phyloP scores from a whole-genome alignment of 352 stramenopile genomes.

The Pythium volutum region DNA sequence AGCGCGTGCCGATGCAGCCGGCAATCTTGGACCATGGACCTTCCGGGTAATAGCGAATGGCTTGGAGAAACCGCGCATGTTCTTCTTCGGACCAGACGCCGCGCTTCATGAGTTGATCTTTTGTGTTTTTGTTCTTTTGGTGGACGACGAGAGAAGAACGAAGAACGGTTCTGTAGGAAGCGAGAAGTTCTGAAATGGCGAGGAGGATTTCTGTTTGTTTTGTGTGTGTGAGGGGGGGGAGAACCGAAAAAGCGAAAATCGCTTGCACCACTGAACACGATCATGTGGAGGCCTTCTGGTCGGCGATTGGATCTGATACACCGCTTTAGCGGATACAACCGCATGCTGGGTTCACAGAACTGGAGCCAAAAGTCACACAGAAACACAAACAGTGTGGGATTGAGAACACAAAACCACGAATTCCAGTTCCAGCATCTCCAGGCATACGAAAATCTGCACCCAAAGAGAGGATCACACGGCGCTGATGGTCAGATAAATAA shows the following conservation, averaged over 20 bases:
- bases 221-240: no score
- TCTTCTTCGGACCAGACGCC: constrained; percentile 36
- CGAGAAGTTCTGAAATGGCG: constrained; percentile 9
- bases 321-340: no score
- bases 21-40: constrained; percentile 38
- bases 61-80: constrained; percentile 33
- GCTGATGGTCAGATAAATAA: neutral
- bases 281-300: no score
- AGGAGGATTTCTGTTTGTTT: neutral
- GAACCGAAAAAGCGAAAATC: no score
- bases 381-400: no score
- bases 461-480: constrained; percentile 8
- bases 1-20: constrained; percentile 30
- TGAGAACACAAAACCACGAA: no score
- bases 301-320: no score
- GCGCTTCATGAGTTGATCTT: constrained; percentile 14
- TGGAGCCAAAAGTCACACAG: neutral
- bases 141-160: no score
- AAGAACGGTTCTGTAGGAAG: neutral
- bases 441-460: neutral
- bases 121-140: neutral
- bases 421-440: no score
- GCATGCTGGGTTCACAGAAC: neutral
- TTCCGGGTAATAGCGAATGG: constrained; percentile 32
- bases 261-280: no score